Evolutionary conservation across 257 asterid species (phyloP).

Genomic region (Henckelia pumila): DNA sequence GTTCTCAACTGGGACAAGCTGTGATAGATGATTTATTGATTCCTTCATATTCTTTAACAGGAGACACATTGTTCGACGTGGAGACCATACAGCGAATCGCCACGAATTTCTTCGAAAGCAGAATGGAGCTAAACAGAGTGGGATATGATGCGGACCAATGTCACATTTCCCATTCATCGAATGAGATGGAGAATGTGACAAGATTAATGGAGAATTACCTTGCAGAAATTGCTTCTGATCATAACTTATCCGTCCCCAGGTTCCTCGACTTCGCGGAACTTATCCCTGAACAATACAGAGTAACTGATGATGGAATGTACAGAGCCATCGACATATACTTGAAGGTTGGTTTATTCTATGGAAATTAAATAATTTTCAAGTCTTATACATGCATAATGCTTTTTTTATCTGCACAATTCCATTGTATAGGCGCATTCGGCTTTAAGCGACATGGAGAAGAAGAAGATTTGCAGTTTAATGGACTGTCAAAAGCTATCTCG

Average conservation of each 20-base stretch:
- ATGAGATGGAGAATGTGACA: conserved; percentile 51
- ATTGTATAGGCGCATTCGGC: conserved; percentile 72
- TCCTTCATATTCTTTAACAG: conserved; percentile 65
- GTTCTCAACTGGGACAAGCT: conserved; percentile 70
- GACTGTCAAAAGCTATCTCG: conserved; percentile 90
- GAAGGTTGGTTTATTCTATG: conserved; percentile 44
- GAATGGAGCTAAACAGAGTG: conserved; percentile 37
- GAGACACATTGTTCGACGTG: conserved; percentile 73
- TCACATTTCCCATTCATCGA: conserved; percentile 30
- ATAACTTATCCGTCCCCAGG: conserved; percentile 50
- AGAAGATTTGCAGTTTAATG: conserved; percentile 80
- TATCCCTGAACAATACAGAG: conserved; percentile 59
- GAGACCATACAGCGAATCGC: conserved; percentile 70
- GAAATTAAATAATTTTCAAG: background rate
- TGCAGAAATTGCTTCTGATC: conserved; percentile 71
- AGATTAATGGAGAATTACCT: conserved; percentile 67
- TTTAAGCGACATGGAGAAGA: conserved; percentile 68
- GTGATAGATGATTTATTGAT: conserved; percentile 69
- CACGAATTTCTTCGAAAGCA: conserved; percentile 51
- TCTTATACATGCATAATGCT: background rate
- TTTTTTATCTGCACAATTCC: background rate
- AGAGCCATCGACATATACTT: conserved; percentile 83
- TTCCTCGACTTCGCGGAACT: conserved; percentile 60
- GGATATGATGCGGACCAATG: conserved; percentile 38
- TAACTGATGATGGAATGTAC: conserved; percentile 84